Base-by-base conservation (phyloP, 2,329 filamentous ascomycete genomes). In the Colletotrichum nymphaeae region DNA sequence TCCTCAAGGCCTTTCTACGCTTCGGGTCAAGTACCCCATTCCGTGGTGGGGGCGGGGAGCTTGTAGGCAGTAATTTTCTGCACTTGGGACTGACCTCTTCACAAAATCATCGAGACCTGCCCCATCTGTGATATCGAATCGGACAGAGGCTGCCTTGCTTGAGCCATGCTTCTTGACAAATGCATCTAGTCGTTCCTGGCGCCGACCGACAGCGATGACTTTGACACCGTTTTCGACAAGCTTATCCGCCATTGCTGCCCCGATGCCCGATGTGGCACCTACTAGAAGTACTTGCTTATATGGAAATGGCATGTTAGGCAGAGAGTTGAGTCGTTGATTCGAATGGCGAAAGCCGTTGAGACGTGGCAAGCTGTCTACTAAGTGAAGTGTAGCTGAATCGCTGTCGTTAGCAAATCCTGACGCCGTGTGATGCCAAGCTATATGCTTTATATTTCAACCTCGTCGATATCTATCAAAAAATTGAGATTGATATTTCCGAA, bases 241-340 rank as follows among this genome's bases (percentile, higher is more conserved):
- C 28, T 81, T 84, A 66, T 84, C 80, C 11, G 78, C 79, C 28
- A 79, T 73, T 52, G 78, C 74, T 9, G 74, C 72, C 3, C 79
- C 79, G 42, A 80, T 80, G 5, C 79, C 79, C 0, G 79, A 80
- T 0, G 79, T 78, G 5, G 78, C 79, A 24, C 79, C 79, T 37
- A 90, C 80, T 60, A 91, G 77, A 63, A 91, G 86, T 22, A 89
- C 83, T 53, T 85, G 86, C 60, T 88, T 89, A 79, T 90, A 90
- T 5, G 82, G 84, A 78, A 89, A 90, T 5, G 84, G 73, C 87
- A 89, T 89, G 22, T 11, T 55, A 19, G 16, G 42, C 19, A 46
- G 42, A 19, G 7, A 46, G 6, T 46, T 1, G 3, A 46, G 0
- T 19, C 7, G 42, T 5, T 46, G 3, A 4, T 46, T 46, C 7